phyloP scores from a whole-genome alignment of 2,329 filamentous ascomycete genomes.

The Ophiocordyceps sinensis region DNA sequence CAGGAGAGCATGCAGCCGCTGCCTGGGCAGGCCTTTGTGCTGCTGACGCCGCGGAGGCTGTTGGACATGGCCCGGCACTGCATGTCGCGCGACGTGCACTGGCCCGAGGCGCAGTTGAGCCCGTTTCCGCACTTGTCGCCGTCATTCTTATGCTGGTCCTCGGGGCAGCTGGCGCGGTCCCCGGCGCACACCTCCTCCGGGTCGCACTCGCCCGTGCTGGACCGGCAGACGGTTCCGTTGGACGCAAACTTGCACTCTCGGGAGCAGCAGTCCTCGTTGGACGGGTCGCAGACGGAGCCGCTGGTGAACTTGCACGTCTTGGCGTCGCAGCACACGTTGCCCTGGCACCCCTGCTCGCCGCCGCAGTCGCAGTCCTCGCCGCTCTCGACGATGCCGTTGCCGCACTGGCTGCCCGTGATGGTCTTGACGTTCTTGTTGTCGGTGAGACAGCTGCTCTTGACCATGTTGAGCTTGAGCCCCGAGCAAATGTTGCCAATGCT shows the following conservation, averaged over 20 bases:
- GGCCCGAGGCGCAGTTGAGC: constrained; percentile 74
- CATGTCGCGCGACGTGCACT: constrained; percentile 82
- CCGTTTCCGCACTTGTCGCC: constrained; percentile 56
- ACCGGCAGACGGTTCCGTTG: constrained; percentile 61
- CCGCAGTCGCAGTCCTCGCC: constrained; percentile 97
- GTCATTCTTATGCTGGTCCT: constrained; percentile 54
- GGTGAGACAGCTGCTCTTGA: constrained; percentile 56
- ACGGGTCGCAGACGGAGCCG: constrained; percentile 63
- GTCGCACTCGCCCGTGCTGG: constrained; percentile 70
- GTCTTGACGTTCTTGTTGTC: constrained; percentile 74
- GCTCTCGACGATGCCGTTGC: constrained; percentile 89
- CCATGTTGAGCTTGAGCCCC: constrained; percentile 65
- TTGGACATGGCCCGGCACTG: constrained; percentile 84
- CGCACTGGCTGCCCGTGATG: constrained; percentile 73
- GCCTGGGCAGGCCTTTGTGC: constrained; percentile 60
- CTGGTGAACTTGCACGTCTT: constrained; percentile 72
- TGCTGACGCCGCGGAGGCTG: constrained; percentile 54
- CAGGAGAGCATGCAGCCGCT: constrained; percentile 64
- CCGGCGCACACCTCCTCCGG: constrained; percentile 74
- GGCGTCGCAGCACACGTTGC: constrained; percentile 72
- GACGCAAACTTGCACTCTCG: constrained; percentile 50
- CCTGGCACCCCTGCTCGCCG: constrained; percentile 53
- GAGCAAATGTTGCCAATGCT: constrained; percentile 89
- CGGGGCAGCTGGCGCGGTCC: constrained; percentile 55
- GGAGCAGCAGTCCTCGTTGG: constrained; percentile 73